A percentile compares a stretch with the other conserved stretches of the same genome.
Evolutionary conservation across 2,329 filamentous ascomycete species (phyloP).

Genomic region (Xylaria sp.): DNA sequence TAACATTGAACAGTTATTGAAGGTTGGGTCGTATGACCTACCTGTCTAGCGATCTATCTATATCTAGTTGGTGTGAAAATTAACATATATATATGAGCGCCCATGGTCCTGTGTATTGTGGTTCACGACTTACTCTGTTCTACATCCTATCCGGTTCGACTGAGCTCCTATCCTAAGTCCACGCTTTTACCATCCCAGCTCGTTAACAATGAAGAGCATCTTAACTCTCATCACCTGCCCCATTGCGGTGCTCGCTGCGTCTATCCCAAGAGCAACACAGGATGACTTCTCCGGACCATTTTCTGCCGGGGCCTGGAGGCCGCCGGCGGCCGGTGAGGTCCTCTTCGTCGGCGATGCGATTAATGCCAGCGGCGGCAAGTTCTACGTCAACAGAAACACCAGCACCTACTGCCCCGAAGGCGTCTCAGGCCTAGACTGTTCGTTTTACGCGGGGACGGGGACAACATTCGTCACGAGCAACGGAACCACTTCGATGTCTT

Average conservation of each 20-base stretch:
- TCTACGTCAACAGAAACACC: constrained; percentile 41
- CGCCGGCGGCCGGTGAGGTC: neutral
- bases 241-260: constrained; percentile 17
- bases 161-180: neutral
- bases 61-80: neutral
- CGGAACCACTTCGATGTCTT: constrained; percentile 27
- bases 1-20: neutral
- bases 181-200: neutral
- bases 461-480: constrained; percentile 39
- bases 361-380: constrained; percentile 43
- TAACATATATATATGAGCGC: constrained; percentile 14
- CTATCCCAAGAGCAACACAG: constrained; percentile 9
- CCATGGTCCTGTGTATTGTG: neutral
- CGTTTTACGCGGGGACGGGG: constrained; percentile 32
- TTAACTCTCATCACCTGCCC: constrained; percentile 25
- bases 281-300: constrained; percentile 28
- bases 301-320: constrained; percentile 38
- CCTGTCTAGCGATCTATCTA: neutral
- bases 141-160: neutral
- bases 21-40: constrained; percentile 8
- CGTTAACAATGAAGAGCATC: constrained; percentile 29
- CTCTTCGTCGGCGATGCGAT: constrained; percentile 37
- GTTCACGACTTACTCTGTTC: neutral
- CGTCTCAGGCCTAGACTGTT: constrained; percentile 37
- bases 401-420: constrained; percentile 40